Conservation (phyloP, 2,329 filamentous ascomycete genomes). For the Pochonia chlamydosporia region DNA sequence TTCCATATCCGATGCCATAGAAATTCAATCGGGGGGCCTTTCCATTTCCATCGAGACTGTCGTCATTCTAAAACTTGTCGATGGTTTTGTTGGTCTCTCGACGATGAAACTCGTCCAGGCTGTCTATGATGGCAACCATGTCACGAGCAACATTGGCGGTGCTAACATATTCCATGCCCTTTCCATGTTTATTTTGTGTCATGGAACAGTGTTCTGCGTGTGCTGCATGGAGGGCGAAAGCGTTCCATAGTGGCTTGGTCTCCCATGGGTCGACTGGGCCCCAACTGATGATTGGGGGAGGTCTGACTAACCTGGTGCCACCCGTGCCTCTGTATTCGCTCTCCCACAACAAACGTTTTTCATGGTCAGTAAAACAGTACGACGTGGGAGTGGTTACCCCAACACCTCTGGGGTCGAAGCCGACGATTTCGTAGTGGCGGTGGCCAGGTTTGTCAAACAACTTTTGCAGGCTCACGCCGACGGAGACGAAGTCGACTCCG, state of each 20-base stretch:
- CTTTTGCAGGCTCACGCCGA: background rate
- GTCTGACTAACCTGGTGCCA: conserved; percentile 13
- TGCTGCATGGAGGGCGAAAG: conserved; percentile 17
- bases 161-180: conserved; percentile 24
- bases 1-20: conserved; percentile 42
- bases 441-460: conserved; percentile 17
- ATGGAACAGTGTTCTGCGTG: conserved; percentile 21
- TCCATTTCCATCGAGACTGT: no score
- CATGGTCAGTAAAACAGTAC: conserved; percentile 28
- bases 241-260: conserved; percentile 12
- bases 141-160: conserved; percentile 34
- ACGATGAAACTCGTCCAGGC: conserved; percentile 24
- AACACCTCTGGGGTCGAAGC: conserved; percentile 37
- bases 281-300: no score
- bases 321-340: conserved; percentile 23
- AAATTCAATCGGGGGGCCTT: conserved; percentile 34
- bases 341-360: conserved; percentile 19
- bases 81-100: background rate
- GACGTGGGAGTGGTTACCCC: conserved; percentile 28
- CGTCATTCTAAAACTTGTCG: conserved; percentile 5
- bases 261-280: no score
- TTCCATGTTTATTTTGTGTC: background rate
- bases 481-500: conserved; percentile 21
- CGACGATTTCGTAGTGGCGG: conserved; percentile 33
- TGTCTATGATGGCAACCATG: conserved; percentile 36